These are phyloP conservation scores for Suillus subalutaceus DNA, from an alignment of 768 basidiomycete genomes.

Conservation along the genomic window DNA sequence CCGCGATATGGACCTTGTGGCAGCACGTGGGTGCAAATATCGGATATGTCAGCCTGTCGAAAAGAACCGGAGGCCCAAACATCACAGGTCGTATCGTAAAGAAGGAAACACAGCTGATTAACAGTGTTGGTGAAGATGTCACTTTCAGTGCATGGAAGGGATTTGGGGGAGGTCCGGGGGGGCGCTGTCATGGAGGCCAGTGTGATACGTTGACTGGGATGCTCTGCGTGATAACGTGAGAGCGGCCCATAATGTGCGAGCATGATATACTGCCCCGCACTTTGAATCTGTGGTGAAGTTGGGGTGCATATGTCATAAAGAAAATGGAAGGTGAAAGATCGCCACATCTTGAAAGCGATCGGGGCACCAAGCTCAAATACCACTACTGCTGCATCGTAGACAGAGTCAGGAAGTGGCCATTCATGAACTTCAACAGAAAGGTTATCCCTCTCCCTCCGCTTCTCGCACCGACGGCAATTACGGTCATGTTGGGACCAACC, in stretches of 20 bases:
- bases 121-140: conserved; percentile 31
- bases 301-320: conserved; percentile 37
- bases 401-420: conserved; percentile 46
- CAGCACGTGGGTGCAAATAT: conserved; percentile 35
- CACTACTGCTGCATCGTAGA: conserved; percentile 22
- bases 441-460: conserved; percentile 11
- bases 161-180: conserved; percentile 26
- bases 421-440: conserved; percentile 42
- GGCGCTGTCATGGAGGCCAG: conserved; percentile 41
- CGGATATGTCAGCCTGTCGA: conserved; percentile 13
- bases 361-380: conserved; percentile 49
- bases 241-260: conserved; percentile 12
- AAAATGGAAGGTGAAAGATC: conserved; percentile 39
- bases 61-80: conserved; percentile 22
- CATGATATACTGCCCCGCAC: neutral
- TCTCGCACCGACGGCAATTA: conserved; percentile 31
- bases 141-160: conserved; percentile 20
- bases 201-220: conserved; percentile 30
- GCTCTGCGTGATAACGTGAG: neutral
- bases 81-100: conserved; percentile 27
- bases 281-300: neutral
- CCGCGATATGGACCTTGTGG: conserved; percentile 33
- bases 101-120: conserved; percentile 25
- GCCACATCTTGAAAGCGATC: conserved; percentile 41
- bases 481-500: neutral